These are phyloP conservation scores for Stemphylium beticola DNA, from an alignment of 2,329 filamentous ascomycete species.

Conservation along the genomic window DNA sequence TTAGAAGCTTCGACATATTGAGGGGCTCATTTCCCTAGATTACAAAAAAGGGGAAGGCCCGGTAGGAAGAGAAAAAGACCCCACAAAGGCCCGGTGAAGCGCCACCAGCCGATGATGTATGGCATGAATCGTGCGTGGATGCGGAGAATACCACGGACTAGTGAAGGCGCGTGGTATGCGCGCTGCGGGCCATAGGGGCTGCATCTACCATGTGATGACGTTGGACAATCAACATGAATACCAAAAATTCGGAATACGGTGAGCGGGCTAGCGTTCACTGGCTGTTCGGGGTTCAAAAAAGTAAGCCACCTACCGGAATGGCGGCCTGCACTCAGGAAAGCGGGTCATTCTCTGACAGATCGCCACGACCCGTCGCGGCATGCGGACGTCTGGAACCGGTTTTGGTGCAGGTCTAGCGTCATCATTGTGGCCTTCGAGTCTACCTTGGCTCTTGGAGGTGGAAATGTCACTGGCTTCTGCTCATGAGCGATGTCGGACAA, in stretches of 20 bases:
- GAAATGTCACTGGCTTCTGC: constrained; percentile 2
- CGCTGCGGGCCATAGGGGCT: constrained; percentile 6
- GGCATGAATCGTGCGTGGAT: constrained; percentile 1
- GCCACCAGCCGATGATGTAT: constrained; percentile 10
- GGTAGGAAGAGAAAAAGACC: constrained; percentile 27
- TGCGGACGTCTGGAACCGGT: constrained; percentile 35
- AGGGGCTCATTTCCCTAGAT: constrained; percentile 32
- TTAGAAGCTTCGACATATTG: constrained; percentile 17
- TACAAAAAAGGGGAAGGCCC: constrained; percentile 16
- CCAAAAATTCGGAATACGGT: constrained; percentile 18
- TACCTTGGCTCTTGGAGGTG: constrained; percentile 3
- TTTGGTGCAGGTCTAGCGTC: constrained; percentile 20
- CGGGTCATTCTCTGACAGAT: constrained; percentile 21
- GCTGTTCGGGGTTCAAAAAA: constrained; percentile 9
- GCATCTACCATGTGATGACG: constrained; percentile 16
- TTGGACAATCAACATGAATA: constrained; percentile 14
- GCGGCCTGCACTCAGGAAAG: constrained; percentile 17
- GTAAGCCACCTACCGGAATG: constrained; percentile 20
- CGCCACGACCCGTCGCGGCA: constrained; percentile 34
- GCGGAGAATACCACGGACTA: constrained; percentile 21
- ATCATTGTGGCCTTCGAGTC: neutral
- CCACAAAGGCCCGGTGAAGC: constrained; percentile 25
- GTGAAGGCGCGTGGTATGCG: constrained; percentile 9
- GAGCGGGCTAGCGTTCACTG: constrained; percentile 13
- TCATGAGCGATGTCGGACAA: constrained; percentile 23